A percentile compares a stretch with the other conserved stretches of the same genome.
Evolutionary conservation across 345 rosid genomes (phyloP).

Genomic region (Excoecaria agallocha): DNA sequence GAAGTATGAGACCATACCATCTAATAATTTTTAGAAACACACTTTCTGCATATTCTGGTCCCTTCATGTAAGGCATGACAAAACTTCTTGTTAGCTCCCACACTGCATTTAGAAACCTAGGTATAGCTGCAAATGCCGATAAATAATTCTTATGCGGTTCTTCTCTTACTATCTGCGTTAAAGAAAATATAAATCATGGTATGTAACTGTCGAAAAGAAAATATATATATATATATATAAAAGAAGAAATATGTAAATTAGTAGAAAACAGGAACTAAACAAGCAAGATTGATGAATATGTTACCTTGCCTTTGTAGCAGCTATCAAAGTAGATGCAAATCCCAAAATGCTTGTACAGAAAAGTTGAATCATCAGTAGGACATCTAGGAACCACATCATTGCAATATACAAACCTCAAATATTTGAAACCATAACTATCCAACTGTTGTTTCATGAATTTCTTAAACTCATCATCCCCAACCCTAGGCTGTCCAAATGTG

Average conservation of each 20-base stretch:
- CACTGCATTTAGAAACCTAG: conserved; percentile 6
- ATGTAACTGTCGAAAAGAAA: too few species aligned
- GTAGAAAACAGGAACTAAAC: too few species aligned
- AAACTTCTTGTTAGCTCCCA: conserved; percentile 19
- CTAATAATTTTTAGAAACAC: conserved; percentile 13
- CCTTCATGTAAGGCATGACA: conserved; percentile 6
- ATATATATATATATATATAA: too few species aligned
- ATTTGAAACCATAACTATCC: conserved; percentile 29
- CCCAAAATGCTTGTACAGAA: conserved; percentile 61
- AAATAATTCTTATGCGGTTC: conserved; percentile 13
- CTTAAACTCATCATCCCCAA: conserved; percentile 53
- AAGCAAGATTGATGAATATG: too few species aligned
- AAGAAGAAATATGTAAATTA: too few species aligned
- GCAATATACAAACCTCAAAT: conserved; percentile 56
- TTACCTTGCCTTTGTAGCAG: conserved; percentile 54
- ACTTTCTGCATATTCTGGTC: conserved; percentile 7
- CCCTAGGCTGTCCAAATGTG: conserved; percentile 75
- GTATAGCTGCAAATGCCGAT: conserved; percentile 3
- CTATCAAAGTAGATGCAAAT: conserved; percentile 55
- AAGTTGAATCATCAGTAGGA: conserved; percentile 46
- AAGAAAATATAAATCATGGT: too few species aligned
- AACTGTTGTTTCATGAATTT: conserved; percentile 44
- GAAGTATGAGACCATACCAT: conserved; percentile 15
- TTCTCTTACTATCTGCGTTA: conserved; percentile 13
- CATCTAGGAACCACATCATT: conserved; percentile 58